Conservation (phyloP, 2,329 filamentous ascomycete species). For the Bipolaris zeicola region DNA sequence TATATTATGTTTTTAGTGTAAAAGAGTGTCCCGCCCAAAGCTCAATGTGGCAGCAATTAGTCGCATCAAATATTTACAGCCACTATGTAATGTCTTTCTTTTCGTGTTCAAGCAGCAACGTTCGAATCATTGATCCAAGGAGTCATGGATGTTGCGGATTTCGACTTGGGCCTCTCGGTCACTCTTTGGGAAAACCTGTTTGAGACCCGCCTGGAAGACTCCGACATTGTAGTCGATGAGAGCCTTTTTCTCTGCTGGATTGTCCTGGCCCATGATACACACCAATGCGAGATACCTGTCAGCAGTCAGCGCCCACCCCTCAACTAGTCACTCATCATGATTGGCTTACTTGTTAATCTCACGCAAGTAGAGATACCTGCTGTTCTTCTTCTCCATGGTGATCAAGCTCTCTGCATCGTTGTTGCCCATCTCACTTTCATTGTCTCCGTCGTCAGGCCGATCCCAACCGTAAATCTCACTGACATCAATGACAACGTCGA, state of each 20-base stretch:
- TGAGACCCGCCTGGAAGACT: conserved; percentile 77
- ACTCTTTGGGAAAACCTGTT: conserved; percentile 71
- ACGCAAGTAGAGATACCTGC: conserved; percentile 66
- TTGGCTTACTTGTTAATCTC: conserved; percentile 68
- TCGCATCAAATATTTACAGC: conserved; percentile 1
- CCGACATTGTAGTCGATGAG: conserved; percentile 87
- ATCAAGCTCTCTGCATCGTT: conserved; percentile 67
- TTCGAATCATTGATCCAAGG: conserved; percentile 9
- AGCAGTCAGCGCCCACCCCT: conserved; percentile 8
- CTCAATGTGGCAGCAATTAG: neutral
- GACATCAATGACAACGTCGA: conserved; percentile 96
- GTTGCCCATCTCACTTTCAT: conserved; percentile 50
- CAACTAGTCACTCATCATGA: neutral
- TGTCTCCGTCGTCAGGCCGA: conserved; percentile 44
- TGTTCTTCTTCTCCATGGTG: conserved; percentile 62
- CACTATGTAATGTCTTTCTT: neutral
- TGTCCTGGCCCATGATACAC: conserved; percentile 82
- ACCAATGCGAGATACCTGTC: conserved; percentile 76
- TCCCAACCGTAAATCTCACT: conserved; percentile 91
- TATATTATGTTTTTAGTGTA: neutral
- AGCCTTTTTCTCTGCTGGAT: conserved; percentile 81
- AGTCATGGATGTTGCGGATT: conserved; percentile 29
- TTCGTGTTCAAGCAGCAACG: neutral
- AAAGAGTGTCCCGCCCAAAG: neutral
- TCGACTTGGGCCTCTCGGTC: conserved; percentile 36